phyloP scores from a whole-genome alignment of 2,329 filamentous ascomycete genomes.

The Nakataea oryzae region DNA sequence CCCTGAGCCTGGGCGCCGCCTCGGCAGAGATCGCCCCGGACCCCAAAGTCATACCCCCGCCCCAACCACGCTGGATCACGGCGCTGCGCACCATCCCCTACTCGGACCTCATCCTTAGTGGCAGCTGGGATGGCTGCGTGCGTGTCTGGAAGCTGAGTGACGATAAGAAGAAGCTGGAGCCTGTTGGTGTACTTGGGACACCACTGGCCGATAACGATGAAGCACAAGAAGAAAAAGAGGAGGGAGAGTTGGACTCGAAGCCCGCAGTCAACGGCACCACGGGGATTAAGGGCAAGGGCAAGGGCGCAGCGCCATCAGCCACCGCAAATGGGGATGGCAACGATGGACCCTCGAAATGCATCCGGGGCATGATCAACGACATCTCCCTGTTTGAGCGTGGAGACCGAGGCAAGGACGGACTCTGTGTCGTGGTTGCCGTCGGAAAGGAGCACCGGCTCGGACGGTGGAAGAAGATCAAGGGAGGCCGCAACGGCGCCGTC shows the following conservation, averaged over 20 bases:
- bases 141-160: slow-evolving; percentile 76
- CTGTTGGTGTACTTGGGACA: slow-evolving; percentile 55
- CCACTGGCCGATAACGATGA: slow-evolving; percentile 6
- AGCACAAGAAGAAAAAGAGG: slow-evolving; percentile 10
- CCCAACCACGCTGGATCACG: slow-evolving; percentile 80
- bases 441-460: slow-evolving; percentile 81
- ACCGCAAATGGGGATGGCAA: background rate
- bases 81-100: slow-evolving; percentile 79
- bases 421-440: slow-evolving; percentile 78
- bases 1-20: slow-evolving; percentile 62
- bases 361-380: slow-evolving; percentile 78
- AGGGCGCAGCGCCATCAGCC: slow-evolving; percentile 4
- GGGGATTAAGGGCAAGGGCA: slow-evolving; percentile 8
- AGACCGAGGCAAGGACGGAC: slow-evolving; percentile 61
- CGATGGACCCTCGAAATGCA: slow-evolving; percentile 13
- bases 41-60: slow-evolving; percentile 46
- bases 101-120: slow-evolving; percentile 80
- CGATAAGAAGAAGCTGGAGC: slow-evolving; percentile 70
- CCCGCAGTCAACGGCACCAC: slow-evolving; percentile 7
- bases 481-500: slow-evolving; percentile 72
- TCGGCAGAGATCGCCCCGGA: slow-evolving; percentile 63
- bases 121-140: slow-evolving; percentile 88
- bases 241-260: slow-evolving; percentile 14
- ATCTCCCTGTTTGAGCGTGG: slow-evolving; percentile 81
- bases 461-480: slow-evolving; percentile 58